Base-by-base conservation (phyloP, 129 eudicot genomes). In the Chrysanthemum makinoi region DNA sequence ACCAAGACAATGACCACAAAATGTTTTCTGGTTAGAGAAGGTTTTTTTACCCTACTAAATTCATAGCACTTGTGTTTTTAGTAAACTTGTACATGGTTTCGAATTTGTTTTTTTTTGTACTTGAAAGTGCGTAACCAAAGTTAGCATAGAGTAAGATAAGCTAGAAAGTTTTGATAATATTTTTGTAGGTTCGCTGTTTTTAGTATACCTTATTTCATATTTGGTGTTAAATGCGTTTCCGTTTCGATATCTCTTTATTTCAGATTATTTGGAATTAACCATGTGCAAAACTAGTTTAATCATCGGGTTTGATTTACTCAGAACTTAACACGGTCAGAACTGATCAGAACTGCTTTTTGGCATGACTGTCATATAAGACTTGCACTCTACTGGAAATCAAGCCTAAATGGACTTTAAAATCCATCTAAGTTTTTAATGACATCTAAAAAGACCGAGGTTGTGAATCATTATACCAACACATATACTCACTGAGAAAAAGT, bases 81-180 rank as follows among this genome's bases (percentile, higher is more conserved):
- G 10, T 35, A 16, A 39, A 72, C 69, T 26, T 72, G 58, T 72
- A 72, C 57, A 57, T 71, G 62, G 76, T 60, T 62, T 9, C 76
- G 33, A 58, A 46, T 72, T 72, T 60, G 5, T 14, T 61, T 12
- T 61, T 12, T 59, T 60, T 60, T 10, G 13, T n/a, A 63, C 24
- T 63, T 18, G 49, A 39, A 70, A 17, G 26, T 68, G 22, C 47
- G 48, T 28, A 20, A 52, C 72, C 4, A 13, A 52, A 68, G 61
- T 33, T 56, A 55, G 75, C 53, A 35, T 54, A 33, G 53, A 56
- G 17, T 54, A 57, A 56, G 55, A 39, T 70, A 57, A 56, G 3
- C 15, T 13, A 58, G 59, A 20, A 57, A 72, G 59, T 72, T 59
- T 58, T 72, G 66, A 13, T 57, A 2, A 54, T 53, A 16, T 54